phyloP scores from a whole-genome alignment of 768 basidiomycete genomes.

The Leccinum ochraceum region DNA sequence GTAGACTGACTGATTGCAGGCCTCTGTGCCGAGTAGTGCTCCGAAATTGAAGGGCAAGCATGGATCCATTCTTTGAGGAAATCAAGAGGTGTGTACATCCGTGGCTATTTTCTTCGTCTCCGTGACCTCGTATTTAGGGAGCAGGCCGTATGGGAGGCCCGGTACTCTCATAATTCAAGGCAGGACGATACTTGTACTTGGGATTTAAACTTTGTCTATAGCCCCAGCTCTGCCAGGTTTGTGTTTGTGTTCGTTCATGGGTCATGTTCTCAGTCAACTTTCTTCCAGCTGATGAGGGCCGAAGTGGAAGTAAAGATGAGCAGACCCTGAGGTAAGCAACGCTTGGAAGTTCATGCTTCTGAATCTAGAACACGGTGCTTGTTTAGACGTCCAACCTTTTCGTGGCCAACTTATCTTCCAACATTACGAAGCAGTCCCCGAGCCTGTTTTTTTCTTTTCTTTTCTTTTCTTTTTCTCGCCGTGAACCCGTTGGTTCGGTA shows the following conservation, averaged over 20 bases:
- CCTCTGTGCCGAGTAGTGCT: conserved; percentile 52
- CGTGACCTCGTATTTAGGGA: conserved; percentile 56
- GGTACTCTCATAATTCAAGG: conserved; percentile 57
- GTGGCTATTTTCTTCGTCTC: background rate
- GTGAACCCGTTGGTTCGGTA: too few species aligned
- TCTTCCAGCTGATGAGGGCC: conserved; percentile 76
- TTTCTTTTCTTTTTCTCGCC: too few species aligned
- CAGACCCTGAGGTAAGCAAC: conserved; percentile 74
- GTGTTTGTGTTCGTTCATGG: conserved; percentile 15
- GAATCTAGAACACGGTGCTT: conserved; percentile 4
- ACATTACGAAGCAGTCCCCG: conserved; percentile 67
- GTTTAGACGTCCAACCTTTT: conserved; percentile 90
- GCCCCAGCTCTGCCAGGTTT: conserved; percentile 83
- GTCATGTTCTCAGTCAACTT: conserved; percentile 5
- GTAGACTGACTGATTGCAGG: conserved; percentile 35
- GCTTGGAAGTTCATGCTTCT: background rate
- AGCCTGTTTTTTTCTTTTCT: too few species aligned
- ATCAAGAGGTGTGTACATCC: conserved; percentile 72
- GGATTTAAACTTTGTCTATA: conserved; percentile 19
- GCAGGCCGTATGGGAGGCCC: conserved; percentile 87
- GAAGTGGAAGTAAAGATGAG: conserved; percentile 89
- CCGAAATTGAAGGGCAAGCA: conserved; percentile 90
- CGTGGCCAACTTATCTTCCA: conserved; percentile 87
- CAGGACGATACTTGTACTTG: background rate
- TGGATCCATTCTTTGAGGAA: conserved; percentile 89